Evolutionary conservation across 176 grass and related monocot genomes (phyloP), one percentile per base, ranked within the genome.

Genomic region (Poa annua): DNA sequence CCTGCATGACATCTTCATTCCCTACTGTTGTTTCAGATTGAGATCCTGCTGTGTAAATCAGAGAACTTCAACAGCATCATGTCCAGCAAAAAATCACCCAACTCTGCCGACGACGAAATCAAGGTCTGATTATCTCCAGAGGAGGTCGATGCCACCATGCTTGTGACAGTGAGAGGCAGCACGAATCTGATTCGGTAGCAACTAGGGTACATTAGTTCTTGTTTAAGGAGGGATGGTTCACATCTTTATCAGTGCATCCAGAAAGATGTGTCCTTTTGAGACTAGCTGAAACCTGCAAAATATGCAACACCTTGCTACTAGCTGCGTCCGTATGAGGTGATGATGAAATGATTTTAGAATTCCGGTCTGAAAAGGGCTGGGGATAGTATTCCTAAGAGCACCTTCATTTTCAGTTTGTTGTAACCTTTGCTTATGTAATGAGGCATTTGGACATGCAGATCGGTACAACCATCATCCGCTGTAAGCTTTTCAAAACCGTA

Each of bases 21-120:
- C 71, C 4, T 66, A 47, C 16, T 7, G 14, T 19, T 25, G 22
- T 84, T 79, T 61, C 83, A 98, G 96, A 98, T 98, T 42, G 96
- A 98, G 83, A 98, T 98, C 47, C 65, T 94, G 8, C 56, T 98
- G 1, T 90, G 89, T 52, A 95, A 92, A 80, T 93, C 95, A 8
- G 90, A 95, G 7, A 92, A 88, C 47, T 95, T 93, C 76, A 77
- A 90, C 34, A 86, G 55, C 64, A 81, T 93, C 49, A 88, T 91
- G 73, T 82, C 92, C 3, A 80, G 67, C 66, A 85, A 88, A 49
- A 95, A 90, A 69, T 87, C 78, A 4, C 86, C 49, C 5, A 90
- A 91, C 74, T 80, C 85, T 0, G 32, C 67, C 16, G 87, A 93
- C 50, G 57, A 89, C 53, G 88, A 93, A 47, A 78, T 86, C 13